These are phyloP conservation scores for Cladosporium oxysporum DNA, from an alignment of 2,329 filamentous ascomycete species.

Conservation along the genomic window DNA sequence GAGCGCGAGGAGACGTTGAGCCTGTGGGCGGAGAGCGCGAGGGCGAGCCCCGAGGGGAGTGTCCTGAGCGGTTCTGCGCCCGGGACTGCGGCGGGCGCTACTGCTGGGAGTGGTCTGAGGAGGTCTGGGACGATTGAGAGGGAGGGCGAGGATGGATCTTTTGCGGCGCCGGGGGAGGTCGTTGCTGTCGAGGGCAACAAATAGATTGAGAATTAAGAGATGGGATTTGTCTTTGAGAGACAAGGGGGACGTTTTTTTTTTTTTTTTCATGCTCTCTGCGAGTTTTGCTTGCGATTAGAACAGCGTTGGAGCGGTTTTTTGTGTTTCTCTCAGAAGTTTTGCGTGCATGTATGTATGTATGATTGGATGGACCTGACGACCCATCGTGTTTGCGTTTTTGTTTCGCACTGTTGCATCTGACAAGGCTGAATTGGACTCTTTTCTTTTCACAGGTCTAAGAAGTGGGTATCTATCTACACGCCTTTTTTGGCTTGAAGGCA, in stretches of 20 bases:
- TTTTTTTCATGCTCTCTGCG: too few species aligned
- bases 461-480: background rate
- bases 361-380: background rate
- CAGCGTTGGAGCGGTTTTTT: slow-evolving; percentile 1
- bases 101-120: background rate
- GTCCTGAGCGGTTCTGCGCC: background rate
- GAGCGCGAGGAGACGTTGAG: slow-evolving; percentile 63
- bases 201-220: background rate
- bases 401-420: background rate
- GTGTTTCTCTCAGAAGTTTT: background rate
- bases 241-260: too few species aligned
- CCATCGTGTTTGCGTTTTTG: background rate
- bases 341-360: background rate
- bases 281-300: background rate
- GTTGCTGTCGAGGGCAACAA: slow-evolving; percentile 1
- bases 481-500: background rate
- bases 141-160: background rate
- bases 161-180: background rate
- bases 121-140: background rate
- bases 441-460: background rate
- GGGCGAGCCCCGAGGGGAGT: slow-evolving; percentile 14
- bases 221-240: background rate
- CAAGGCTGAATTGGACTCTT: background rate
- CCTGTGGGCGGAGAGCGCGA: slow-evolving; percentile 9
- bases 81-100: background rate